phyloP scores from a whole-genome alignment of 257 asterid species.

The Penstemon eatonii region DNA sequence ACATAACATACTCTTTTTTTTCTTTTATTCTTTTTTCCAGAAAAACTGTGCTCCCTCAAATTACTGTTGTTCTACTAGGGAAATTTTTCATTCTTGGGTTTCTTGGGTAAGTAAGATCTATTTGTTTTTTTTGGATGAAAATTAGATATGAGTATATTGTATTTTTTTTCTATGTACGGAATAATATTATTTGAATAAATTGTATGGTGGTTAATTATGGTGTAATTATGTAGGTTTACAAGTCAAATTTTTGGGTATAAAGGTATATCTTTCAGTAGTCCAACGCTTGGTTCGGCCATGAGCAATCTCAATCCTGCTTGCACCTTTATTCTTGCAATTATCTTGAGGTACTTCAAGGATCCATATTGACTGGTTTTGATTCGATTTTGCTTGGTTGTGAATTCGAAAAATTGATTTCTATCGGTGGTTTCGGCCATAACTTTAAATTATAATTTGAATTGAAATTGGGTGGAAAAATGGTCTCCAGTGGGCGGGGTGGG shows the following conservation, averaged over 20 bases:
- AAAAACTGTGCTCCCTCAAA: slow-evolving; percentile 24
- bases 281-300: slow-evolving; percentile 49
- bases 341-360: slow-evolving; percentile 32
- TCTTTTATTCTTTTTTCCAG: neutral
- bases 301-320: slow-evolving; percentile 42
- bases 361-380: no score
- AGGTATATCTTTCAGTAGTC: slow-evolving; percentile 44
- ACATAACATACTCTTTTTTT: no score
- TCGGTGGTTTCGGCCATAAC: no score
- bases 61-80: slow-evolving; percentile 23
- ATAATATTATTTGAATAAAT: no score
- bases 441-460: no score
- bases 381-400: no score
- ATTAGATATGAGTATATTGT: no score
- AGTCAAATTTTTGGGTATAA: slow-evolving; percentile 30
- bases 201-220: no score
- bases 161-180: no score
- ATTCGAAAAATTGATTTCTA: no score
- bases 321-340: slow-evolving; percentile 45
- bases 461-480: no score
- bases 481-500: no score
- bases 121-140: neutral
- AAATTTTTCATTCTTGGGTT: slow-evolving; percentile 36
- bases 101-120: slow-evolving; percentile 29
- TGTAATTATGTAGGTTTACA: slow-evolving; percentile 26